Evolutionary conservation across 805 yeast genomes (phyloP), one percentile per base, ranked within the genome.

Genomic region (Candida methanosorbosa): DNA sequence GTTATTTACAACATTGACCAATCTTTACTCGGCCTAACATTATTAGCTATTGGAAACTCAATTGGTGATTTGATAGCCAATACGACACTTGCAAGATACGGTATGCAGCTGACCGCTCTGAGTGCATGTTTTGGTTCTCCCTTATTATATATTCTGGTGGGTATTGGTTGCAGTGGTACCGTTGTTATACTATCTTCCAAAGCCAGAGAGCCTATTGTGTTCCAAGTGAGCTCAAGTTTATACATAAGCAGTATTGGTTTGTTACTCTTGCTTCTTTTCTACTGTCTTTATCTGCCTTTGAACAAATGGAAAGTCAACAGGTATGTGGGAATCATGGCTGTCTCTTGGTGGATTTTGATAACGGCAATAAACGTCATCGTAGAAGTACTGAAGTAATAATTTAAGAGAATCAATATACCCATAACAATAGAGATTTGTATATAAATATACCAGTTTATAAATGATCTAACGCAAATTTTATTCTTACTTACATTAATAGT

Each of bases 41-140:
- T 71, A 2, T 60, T 72, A 37, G 64, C 77, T 4, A 43, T 71
- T 18, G 69, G 72, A 23, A 72, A 72, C 40, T 70, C 75, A 4
- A 52, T 70, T 23, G 75, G 73, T 19, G 78, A 72, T 42, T 49
- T 72, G 25, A 59, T 72, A 21, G 65, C 75, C n/a, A 70, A 72
- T 40, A 45, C 62, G 3, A 66, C 76, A 8, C 50, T 72, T 12
- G 47, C 63, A 2, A 50, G 50, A 3, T 34, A 56, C 8, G 64
- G 61, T 1, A 38, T 54, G 11, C 64, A 73, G 7, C 44, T 64
- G 8, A 64, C 64, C 9, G 78, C 77, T 0, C 49, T 72, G 8
- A 68, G 67, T 42, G 65, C 78, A 1, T 71, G 78, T 42, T 57
- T 72, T 37, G 78, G 79, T 1, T 67, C 78, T 1, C 76, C 77